phyloP scores from a whole-genome alignment of 768 basidiomycete genomes.

The Boletus bicolor region DNA sequence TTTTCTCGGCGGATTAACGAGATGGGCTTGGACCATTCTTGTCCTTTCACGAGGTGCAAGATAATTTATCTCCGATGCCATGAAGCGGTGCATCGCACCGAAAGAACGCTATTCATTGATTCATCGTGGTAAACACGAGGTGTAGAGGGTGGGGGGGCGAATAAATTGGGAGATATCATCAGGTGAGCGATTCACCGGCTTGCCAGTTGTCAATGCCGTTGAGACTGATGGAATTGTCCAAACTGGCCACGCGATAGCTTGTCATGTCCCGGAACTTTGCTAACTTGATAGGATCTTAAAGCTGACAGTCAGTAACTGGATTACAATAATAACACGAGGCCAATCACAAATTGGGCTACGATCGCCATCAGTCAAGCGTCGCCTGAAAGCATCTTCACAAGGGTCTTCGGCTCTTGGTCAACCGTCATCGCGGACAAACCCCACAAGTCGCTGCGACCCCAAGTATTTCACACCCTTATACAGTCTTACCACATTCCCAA shows the following conservation, averaged over 20 bases:
- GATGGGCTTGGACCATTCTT: conserved; percentile 18
- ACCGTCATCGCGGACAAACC: conserved; percentile 1
- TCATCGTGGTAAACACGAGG: conserved; percentile 36
- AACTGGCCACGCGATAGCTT: conserved; percentile 1
- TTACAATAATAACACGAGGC: conserved; percentile 23
- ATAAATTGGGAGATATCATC: conserved; percentile 10
- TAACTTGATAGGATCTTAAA: conserved; percentile 14
- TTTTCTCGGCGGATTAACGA: conserved; percentile 18
- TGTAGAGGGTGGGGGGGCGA: conserved; percentile 11
- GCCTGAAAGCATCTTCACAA: conserved; percentile 13
- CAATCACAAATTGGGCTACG: conserved; percentile 9
- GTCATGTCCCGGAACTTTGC: conserved; percentile 3
- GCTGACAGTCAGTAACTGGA: conserved; percentile 12
- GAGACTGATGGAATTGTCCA: conserved; percentile 5
- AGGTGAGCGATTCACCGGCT: conserved; percentile 9
- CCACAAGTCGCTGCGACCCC: conserved; percentile 7
- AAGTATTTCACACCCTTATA: conserved; percentile 10
- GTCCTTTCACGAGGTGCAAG: conserved; percentile 16
- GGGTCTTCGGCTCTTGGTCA: conserved; percentile 15
- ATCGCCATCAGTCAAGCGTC: conserved; percentile 20
- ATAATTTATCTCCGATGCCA: conserved; percentile 30
- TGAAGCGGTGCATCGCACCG: conserved; percentile 26
- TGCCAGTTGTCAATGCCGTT: conserved; percentile 9
- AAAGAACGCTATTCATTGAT: conserved; percentile 17
- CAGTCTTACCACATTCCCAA: conserved; percentile 1